phyloP scores from a whole-genome alignment of 2,329 filamentous ascomycete species.

The Cercospora berteroae region DNA sequence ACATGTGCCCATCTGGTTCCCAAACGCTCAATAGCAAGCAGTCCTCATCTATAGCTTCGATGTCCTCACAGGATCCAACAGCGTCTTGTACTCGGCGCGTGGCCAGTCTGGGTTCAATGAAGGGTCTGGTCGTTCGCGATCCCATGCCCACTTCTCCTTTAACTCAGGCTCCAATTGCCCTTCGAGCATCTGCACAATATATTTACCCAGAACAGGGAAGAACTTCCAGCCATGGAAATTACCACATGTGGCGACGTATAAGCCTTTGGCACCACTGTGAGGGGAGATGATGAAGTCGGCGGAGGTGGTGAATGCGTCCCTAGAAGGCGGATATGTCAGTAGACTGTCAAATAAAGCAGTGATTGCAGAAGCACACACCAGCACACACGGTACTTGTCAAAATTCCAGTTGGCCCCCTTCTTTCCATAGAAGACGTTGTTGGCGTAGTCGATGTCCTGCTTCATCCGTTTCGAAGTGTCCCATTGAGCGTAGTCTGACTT shows the following conservation, averaged over 20 bases:
- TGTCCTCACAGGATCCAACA: slow-evolving; percentile 40
- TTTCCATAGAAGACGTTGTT: slow-evolving; percentile 60
- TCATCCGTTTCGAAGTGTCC: slow-evolving; percentile 56
- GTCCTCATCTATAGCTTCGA: slow-evolving; percentile 9
- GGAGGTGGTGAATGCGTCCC: slow-evolving; percentile 64
- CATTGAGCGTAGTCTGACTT: slow-evolving; percentile 61
- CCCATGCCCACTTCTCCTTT: slow-evolving; percentile 56
- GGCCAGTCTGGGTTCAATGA: slow-evolving; percentile 57
- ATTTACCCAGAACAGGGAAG: slow-evolving; percentile 39
- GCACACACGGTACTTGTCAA: slow-evolving; percentile 64
- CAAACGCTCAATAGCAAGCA: neutral
- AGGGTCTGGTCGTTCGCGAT: slow-evolving; percentile 57
- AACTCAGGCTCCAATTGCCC: slow-evolving; percentile 46
- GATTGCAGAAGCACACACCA: slow-evolving; percentile 51
- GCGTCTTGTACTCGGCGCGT: slow-evolving; percentile 56
- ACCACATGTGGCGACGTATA: slow-evolving; percentile 50
- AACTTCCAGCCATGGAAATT: slow-evolving; percentile 42
- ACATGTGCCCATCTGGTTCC: neutral
- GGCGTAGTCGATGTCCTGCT: slow-evolving; percentile 59
- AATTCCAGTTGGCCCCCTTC: slow-evolving; percentile 55
- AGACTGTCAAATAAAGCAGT: neutral
- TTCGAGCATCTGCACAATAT: slow-evolving; percentile 39
- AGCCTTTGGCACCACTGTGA: slow-evolving; percentile 42
- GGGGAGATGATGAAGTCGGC: slow-evolving; percentile 53
- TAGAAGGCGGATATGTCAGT: slow-evolving; percentile 33